Conservation (phyloP, 208 protist genomes). For the Crithidia sp. region DNA sequence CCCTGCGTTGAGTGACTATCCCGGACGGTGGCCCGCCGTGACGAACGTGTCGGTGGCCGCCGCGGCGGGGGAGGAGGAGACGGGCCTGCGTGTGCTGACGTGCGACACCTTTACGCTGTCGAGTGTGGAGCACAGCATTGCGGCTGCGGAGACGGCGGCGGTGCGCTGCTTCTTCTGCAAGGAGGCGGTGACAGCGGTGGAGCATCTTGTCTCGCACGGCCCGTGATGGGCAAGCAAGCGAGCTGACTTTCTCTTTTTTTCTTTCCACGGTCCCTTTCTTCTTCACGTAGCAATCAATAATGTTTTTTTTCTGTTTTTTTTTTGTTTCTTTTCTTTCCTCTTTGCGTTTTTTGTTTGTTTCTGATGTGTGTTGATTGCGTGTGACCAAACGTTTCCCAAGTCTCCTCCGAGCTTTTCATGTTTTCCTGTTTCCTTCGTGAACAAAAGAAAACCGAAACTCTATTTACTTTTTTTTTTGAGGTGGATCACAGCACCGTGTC, state of each 20-base stretch:
- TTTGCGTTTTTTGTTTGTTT: no score
- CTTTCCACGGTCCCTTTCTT: neutral
- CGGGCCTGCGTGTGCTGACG: slow-evolving; percentile 4
- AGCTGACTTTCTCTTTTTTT: neutral
- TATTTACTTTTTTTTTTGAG: no score
- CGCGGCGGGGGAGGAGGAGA: neutral
- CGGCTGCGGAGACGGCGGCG: neutral
- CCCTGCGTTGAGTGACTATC: slow-evolving; percentile 4
- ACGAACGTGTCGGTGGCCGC: neutral
- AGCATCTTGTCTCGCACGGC: neutral
- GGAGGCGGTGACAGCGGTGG: slow-evolving; percentile 16
- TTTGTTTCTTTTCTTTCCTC: no score
- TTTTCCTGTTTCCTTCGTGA: no score
- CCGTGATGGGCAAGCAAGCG: neutral
- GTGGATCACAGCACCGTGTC: no score
- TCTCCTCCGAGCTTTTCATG: no score
- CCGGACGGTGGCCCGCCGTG: neutral
- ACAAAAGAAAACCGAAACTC: no score
- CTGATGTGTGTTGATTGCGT: no score
- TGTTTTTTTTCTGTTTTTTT: no score
- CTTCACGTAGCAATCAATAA: no score
- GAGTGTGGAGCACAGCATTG: slow-evolving; percentile 2
- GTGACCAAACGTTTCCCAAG: no score
- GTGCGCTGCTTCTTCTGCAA: slow-evolving; percentile 48
- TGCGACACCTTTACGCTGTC: neutral